Conservation (phyloP, 2,329 filamentous ascomycete genomes). For the Plenodomus biglobosus region DNA sequence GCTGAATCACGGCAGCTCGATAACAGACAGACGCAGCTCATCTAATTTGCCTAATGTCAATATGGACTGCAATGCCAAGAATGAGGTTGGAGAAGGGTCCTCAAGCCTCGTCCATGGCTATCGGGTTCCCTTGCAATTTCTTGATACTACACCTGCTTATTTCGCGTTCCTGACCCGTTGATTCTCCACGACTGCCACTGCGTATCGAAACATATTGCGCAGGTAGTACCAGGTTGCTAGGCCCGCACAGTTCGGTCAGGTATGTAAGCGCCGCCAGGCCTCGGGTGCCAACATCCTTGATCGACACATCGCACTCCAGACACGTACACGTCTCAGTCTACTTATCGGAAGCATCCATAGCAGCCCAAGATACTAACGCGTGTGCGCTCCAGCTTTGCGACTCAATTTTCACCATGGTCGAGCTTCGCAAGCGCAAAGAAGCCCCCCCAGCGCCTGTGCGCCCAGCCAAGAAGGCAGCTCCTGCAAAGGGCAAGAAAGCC, state of each 20-base stretch:
- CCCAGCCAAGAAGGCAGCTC: slow-evolving; percentile 52
- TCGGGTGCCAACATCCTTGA: slow-evolving; percentile 9
- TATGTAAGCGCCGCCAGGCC: slow-evolving; percentile 19
- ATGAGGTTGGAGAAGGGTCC: slow-evolving; percentile 29
- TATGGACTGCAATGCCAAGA: slow-evolving; percentile 32
- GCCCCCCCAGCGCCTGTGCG: slow-evolving; percentile 53
- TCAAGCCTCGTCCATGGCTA: slow-evolving; percentile 1
- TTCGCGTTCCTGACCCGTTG: slow-evolving; percentile 2
- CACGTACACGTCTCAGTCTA: background rate
- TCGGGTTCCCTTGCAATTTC: slow-evolving; percentile 1
- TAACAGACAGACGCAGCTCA: slow-evolving; percentile 30
- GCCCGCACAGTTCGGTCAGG: slow-evolving; percentile 5
- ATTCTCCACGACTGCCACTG: slow-evolving; percentile 5
- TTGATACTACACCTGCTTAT: slow-evolving; percentile 2
- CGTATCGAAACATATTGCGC: slow-evolving; percentile 10
- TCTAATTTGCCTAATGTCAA: slow-evolving; percentile 42
- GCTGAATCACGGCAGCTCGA: slow-evolving; percentile 23
- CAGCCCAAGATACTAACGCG: slow-evolving; percentile 26
- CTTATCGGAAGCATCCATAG: background rate
- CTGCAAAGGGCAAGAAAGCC: slow-evolving; percentile 41
- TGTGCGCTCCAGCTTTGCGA: slow-evolving; percentile 29
- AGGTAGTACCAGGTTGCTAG: slow-evolving; percentile 17
- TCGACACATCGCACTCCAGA: background rate
- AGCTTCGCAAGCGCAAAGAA: slow-evolving; percentile 65
- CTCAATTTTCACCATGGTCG: slow-evolving; percentile 50